These are phyloP conservation scores for Coniochaeta sp. DNA, from an alignment of 2,329 filamentous ascomycete species.

Conservation along the genomic window DNA sequence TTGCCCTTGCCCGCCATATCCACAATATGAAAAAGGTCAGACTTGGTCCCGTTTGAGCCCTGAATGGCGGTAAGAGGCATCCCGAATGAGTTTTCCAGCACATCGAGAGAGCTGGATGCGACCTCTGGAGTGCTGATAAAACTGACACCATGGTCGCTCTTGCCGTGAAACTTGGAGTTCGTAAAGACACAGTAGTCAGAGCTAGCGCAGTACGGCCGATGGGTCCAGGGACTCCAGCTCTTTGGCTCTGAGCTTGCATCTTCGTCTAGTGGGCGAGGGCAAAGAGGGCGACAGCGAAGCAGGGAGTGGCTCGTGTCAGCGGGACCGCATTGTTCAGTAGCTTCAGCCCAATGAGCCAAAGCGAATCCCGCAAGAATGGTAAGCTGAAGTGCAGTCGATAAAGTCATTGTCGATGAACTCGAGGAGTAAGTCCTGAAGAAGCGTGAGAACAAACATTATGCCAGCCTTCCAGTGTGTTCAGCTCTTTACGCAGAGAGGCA, in stretches of 20 bases:
- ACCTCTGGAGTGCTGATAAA: neutral
- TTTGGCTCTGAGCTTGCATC: neutral
- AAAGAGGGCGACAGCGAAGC: neutral
- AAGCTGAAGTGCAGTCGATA: neutral
- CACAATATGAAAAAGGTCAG: constrained; percentile 15
- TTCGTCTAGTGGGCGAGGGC: neutral
- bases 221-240: constrained; percentile 17
- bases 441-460: neutral
- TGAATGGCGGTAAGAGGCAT: neutral
- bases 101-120: neutral
- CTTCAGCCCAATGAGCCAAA: neutral
- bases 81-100: neutral
- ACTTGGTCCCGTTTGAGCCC: constrained; percentile 3
- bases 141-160: neutral
- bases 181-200: constrained; percentile 2
- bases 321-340: neutral
- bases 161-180: neutral
- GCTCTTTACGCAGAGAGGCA: neutral
- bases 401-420: neutral
- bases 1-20: constrained; percentile 23
- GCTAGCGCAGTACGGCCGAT: constrained; percentile 15
- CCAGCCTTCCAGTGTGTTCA: neutral
- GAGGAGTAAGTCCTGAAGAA: neutral
- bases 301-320: neutral
- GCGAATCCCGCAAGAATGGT: neutral